These are phyloP conservation scores for Thozetella sp. DNA, from an alignment of 495 filamentous ascomycete species.

Conservation along the genomic window DNA sequence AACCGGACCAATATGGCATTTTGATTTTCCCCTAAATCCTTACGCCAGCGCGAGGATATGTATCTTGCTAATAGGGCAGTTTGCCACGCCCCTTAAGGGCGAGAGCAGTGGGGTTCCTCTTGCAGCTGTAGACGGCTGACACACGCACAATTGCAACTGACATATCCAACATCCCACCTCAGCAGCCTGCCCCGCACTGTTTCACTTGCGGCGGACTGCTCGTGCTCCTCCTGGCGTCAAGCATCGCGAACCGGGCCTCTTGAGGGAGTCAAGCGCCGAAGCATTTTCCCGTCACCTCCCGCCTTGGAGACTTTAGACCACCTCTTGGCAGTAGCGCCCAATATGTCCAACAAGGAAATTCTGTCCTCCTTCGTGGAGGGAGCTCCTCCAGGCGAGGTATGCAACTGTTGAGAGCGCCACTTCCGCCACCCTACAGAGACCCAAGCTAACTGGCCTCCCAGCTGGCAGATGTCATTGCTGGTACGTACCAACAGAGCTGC, in stretches of 20 bases:
- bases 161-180: neutral
- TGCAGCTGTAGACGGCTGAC: neutral
- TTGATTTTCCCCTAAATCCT: no score
- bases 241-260: neutral
- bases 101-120: neutral
- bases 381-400: constrained; percentile 96
- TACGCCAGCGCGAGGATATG: no score
- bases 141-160: neutral
- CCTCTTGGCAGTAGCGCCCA: constrained; percentile 11
- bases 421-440: neutral
- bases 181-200: neutral
- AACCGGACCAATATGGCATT: no score
- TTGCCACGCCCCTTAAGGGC: no score
- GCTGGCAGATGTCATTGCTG: constrained; percentile 89
- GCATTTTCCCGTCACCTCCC: neutral
- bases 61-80: no score
- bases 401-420: constrained; percentile 18
- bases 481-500: constrained; percentile 40
- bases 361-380: constrained; percentile 89
- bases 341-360: constrained; percentile 56
- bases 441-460: constrained; percentile 25
- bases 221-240: no score
- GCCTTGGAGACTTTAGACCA: neutral
- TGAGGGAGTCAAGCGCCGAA: neutral
- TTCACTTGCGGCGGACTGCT: neutral